phyloP scores from a whole-genome alignment of 2,329 filamentous ascomycete genomes.

The Camillea tinctor region DNA sequence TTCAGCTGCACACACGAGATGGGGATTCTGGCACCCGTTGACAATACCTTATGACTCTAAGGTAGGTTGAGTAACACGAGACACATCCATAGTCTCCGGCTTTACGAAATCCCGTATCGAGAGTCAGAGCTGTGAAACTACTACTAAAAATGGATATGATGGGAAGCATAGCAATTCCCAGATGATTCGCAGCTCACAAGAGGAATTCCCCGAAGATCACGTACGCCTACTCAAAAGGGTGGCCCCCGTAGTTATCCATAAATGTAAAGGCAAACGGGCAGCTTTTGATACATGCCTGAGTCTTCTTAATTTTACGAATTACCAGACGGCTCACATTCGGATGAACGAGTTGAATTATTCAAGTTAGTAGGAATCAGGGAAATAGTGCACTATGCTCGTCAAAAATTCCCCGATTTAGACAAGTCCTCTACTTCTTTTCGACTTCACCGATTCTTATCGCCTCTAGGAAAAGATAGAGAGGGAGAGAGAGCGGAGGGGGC shows the following conservation, averaged over 20 bases:
- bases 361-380: not conserved
- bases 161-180: constrained; percentile 15
- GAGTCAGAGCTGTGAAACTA: not conserved
- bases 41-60: constrained; percentile 1
- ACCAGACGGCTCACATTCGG: not conserved
- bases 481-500: constrained; percentile 5
- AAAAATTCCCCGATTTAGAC: constrained; percentile 22
- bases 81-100: constrained; percentile 1
- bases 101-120: not conserved
- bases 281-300: not conserved
- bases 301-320: constrained; percentile 1
- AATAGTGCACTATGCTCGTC: constrained; percentile 15
- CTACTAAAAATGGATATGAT: constrained; percentile 21
- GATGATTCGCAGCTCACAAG: constrained; percentile 16
- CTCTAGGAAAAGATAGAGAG: no score
- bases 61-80: constrained; percentile 13
- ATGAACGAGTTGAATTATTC: not conserved
- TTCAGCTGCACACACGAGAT: not conserved
- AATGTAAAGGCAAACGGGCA: not conserved
- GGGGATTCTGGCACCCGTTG: not conserved
- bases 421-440: constrained; percentile 16
- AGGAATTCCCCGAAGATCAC: constrained; percentile 6
- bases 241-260: not conserved
- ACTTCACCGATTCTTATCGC: constrained; percentile 6
- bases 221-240: not conserved